Evolutionary conservation across 805 yeast species (phyloP).

Genomic region (Kazachstania bromeliacearum): DNA sequence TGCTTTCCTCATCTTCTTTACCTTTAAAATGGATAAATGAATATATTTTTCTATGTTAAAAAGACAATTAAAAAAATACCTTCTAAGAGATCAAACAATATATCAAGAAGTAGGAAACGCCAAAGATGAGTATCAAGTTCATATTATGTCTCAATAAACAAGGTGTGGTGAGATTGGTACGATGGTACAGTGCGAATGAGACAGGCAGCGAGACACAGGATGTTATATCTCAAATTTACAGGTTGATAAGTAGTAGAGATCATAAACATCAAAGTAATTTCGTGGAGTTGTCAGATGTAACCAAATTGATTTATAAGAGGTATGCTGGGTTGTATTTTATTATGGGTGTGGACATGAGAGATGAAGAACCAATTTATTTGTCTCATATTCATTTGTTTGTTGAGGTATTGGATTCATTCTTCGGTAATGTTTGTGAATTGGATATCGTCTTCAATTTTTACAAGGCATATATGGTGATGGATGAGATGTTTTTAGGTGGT

Average conservation of each 20-base stretch:
- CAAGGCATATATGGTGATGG: constrained; percentile 71
- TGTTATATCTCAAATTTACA: constrained; percentile 46
- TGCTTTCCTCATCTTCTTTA: too few species aligned
- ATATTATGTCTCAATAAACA: constrained; percentile 80
- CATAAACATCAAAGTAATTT: constrained; percentile 76
- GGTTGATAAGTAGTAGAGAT: constrained; percentile 72
- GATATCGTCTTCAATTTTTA: constrained; percentile 89
- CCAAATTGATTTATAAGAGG: constrained; percentile 71
- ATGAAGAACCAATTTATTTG: constrained; percentile 72
- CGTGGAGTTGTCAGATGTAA: constrained; percentile 54
- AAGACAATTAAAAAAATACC: too few species aligned
- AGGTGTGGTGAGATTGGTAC: constrained; percentile 81
- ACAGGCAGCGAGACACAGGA: constrained; percentile 22
- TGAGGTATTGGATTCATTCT: constrained; percentile 76
- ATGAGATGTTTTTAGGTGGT: constrained; percentile 84
- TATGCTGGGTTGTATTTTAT: constrained; percentile 89
- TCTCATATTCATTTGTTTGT: constrained; percentile 84
- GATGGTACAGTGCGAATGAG: constrained; percentile 47
- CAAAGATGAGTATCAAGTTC: constrained; percentile 65
- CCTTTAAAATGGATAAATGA: too few species aligned
- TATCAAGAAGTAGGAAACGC: background rate
- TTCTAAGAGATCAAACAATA: too few species aligned
- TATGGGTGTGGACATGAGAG: constrained; percentile 68
- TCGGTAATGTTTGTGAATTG: constrained; percentile 86
- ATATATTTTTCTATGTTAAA: too few species aligned